Percentiles rank a stretch among this genome's conserved stretches.
Conservation (phyloP, 2,329 filamentous ascomycete genomes). For the Colletotrichum phormii region DNA sequence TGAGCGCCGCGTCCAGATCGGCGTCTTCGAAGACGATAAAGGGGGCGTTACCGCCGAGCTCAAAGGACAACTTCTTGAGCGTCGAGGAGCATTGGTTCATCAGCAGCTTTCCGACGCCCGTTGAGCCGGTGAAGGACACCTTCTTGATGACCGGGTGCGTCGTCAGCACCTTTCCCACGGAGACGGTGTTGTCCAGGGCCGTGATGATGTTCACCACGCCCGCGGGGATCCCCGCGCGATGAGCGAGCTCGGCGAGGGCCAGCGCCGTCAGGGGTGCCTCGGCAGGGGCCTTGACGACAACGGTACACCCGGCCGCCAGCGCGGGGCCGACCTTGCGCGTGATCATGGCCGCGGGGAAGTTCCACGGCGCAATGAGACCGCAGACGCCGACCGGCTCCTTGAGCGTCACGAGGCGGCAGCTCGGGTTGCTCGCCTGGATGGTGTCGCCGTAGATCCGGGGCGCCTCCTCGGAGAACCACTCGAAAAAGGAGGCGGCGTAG, state of each 20-base stretch:
- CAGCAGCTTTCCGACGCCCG: slow-evolving; percentile 76
- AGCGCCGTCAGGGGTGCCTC: slow-evolving; percentile 75
- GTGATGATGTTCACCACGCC: slow-evolving; percentile 84
- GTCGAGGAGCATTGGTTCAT: slow-evolving; percentile 79
- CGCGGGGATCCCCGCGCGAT: slow-evolving; percentile 80
- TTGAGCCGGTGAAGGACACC: slow-evolving; percentile 83
- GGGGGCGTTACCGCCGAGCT: slow-evolving; percentile 76
- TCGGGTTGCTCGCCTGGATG: slow-evolving; percentile 68
- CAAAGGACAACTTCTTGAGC: slow-evolving; percentile 74
- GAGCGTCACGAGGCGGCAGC: slow-evolving; percentile 70
- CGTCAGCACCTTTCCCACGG: slow-evolving; percentile 73
- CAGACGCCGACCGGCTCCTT: slow-evolving; percentile 83
- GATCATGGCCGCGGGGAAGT: slow-evolving; percentile 64
- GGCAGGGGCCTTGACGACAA: slow-evolving; percentile 75
- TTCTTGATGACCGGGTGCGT: slow-evolving; percentile 79
- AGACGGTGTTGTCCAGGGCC: slow-evolving; percentile 52
- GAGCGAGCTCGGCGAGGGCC: slow-evolving; percentile 75
- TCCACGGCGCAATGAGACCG: slow-evolving; percentile 82
- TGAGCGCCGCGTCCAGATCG: slow-evolving; percentile 75
- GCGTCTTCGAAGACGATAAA: slow-evolving; percentile 74
- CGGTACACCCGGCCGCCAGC: slow-evolving; percentile 72
- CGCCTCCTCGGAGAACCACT: slow-evolving; percentile 75
- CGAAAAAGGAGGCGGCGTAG: slow-evolving; percentile 70
- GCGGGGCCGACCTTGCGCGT: slow-evolving; percentile 82
- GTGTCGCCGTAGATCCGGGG: slow-evolving; percentile 69